Evolutionary conservation across 805 yeast species (phyloP).

Genomic region (Isabelozyma gotoi): DNA sequence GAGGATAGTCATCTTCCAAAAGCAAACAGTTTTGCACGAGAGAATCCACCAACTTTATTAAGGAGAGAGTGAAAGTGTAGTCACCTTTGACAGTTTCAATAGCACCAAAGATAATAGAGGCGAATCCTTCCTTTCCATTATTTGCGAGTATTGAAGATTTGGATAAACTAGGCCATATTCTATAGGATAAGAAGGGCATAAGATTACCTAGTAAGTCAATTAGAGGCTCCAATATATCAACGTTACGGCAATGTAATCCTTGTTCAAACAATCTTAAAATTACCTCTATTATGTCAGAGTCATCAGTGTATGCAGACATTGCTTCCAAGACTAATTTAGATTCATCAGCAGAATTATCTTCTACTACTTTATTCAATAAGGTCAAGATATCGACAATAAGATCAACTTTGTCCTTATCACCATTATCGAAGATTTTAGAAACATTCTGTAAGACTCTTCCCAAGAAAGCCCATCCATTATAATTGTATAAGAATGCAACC

Average conservation of each 20-base stretch:
- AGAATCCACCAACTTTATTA: constrained; percentile 54
- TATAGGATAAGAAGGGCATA: constrained; percentile 50
- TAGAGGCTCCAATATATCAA: constrained; percentile 44
- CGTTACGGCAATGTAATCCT: constrained; percentile 56
- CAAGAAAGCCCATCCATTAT: constrained; percentile 84
- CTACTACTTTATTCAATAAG: constrained; percentile 48
- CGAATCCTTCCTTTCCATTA: constrained; percentile 61
- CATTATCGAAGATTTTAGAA: constrained; percentile 35
- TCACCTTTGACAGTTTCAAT: constrained; percentile 70
- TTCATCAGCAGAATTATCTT: constrained; percentile 32
- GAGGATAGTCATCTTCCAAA: constrained; percentile 30
- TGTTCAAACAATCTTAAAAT: constrained; percentile 68
- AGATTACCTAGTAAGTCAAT: constrained; percentile 51
- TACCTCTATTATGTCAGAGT: constrained; percentile 61
- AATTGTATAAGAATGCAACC: constrained; percentile 69
- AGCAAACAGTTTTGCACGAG: constrained; percentile 53
- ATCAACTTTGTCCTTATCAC: constrained; percentile 37
- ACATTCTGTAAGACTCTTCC: constrained; percentile 77
- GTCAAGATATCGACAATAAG: constrained; percentile 50
- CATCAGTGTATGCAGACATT: constrained; percentile 49
- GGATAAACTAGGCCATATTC: constrained; percentile 78
- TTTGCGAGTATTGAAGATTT: constrained; percentile 65
- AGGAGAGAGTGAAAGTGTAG: constrained; percentile 60
- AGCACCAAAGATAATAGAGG: constrained; percentile 62
- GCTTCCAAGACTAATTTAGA: constrained; percentile 30